Evolutionary conservation across 495 filamentous ascomycete genomes (phyloP), one percentile per base, ranked within the genome.

Genomic region (Neurospora hispaniola): DNA sequence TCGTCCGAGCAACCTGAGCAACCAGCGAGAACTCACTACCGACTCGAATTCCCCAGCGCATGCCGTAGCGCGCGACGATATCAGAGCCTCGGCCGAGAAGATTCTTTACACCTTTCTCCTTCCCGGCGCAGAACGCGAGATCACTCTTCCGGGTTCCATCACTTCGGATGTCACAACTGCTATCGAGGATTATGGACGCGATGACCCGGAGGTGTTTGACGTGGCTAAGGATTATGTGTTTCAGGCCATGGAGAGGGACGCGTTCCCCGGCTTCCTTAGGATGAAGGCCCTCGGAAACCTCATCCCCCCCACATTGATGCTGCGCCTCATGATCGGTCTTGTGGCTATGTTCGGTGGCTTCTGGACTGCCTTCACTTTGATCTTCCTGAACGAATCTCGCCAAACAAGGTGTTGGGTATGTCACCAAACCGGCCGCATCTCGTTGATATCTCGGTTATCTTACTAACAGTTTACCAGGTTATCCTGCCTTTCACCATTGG

Each of bases 161-260:
- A 89, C 94, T 5, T 86, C 90, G 39, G 88, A 92, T 6, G 93
- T 97, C 73, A 93, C 91, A 44, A 86, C 89, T 59, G 86, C 91
- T 18, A 94, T 99, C 71, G 96, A 99, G 80, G 90, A 95, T 71
- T 89, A 91, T 71, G 91, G 91, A 59, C 89, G 96, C 77, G 96
- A 98, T 75, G 96, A 99, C 78, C 96, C 96, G 1, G 96, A 98
- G 79, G 90, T 99, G 12, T 99, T 99, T 75, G 95, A 98, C 79
- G 90, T 91, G 3, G 96, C 96, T 38, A 98, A 98, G 82, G 96
- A 99, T 83, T 99, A 98, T 79, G 95, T 97, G 68, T 99, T 98
- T 82, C 96, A 98, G 79, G 96, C 96, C 4, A 99, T 99, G 96
- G 96, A 99, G 82, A 90, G 96, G 54, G 96, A 98, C 82, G 96